Evolutionary conservation across 345 rosid genomes (phyloP).

Genomic region (Acer negundo): DNA sequence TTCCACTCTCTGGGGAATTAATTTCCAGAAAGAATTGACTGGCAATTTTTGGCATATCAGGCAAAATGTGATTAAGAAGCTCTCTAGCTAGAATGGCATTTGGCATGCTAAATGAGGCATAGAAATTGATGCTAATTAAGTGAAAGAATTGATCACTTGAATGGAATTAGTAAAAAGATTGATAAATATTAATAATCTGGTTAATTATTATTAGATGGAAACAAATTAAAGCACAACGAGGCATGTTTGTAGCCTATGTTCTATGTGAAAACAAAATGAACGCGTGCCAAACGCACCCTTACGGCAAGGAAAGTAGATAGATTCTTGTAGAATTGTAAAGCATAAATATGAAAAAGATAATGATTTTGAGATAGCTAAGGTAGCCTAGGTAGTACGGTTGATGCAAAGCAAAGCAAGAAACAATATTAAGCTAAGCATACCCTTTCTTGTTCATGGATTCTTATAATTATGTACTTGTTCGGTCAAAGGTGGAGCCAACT

Average conservation of each 20-base stretch:
- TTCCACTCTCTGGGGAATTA: not conserved
- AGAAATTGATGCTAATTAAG: not conserved
- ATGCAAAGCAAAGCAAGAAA: not conserved
- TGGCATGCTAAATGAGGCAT: not conserved
- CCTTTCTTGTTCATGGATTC: not conserved
- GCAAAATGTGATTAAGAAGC: constrained; percentile 13
- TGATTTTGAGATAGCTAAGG: not conserved
- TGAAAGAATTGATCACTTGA: not conserved
- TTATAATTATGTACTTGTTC: not conserved
- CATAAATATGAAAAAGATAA: not conserved
- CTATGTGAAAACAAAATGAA: not conserved
- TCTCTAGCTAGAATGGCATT: not conserved
- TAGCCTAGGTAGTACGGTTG: not conserved
- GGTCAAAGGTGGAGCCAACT: constrained; percentile 11
- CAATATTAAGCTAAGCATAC: not conserved
- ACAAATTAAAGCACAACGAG: not conserved
- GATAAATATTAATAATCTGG: not conserved
- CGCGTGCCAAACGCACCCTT: not conserved
- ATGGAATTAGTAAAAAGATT: not conserved
- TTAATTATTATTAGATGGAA: not conserved
- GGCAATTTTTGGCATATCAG: constrained; percentile 21
- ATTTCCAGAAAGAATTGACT: not conserved
- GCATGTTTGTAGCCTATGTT: constrained; percentile 13
- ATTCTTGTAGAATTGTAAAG: not conserved
- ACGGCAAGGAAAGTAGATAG: not conserved